These are phyloP conservation scores for Paspalum notatum DNA, from an alignment of 176 grass and related monocot genomes.

Conservation along the genomic window DNA sequence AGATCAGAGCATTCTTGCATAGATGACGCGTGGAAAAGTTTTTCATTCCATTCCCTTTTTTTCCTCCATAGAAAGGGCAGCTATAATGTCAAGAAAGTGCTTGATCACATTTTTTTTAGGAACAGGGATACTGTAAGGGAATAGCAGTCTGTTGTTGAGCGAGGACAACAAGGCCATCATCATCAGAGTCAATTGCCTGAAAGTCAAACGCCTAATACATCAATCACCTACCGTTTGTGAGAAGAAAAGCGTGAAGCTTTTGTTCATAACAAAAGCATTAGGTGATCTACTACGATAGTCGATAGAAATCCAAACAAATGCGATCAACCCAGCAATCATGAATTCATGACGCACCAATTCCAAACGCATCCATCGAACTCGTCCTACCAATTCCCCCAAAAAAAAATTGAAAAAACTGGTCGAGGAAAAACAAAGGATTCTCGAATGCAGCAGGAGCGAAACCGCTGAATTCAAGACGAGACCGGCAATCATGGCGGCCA, in stretches of 20 bases:
- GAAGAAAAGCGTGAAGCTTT: conserved; percentile 17
- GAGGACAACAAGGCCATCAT: conserved; percentile 31
- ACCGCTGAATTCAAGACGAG: background rate
- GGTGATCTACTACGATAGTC: conserved; percentile 45
- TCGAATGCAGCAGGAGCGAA: background rate
- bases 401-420: conserved; percentile 2
- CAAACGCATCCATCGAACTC: background rate
- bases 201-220: conserved; percentile 56
- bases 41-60: background rate
- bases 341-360: background rate
- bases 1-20: background rate
- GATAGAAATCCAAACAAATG: background rate
- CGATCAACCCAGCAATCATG: background rate
- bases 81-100: conserved; percentile 23
- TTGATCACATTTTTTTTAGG: conserved; percentile 20
- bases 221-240: conserved; percentile 34
- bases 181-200: conserved; percentile 22
- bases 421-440: background rate
- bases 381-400: no score
- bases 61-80: background rate
- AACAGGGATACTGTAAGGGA: background rate
- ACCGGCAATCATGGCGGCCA: background rate
- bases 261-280: conserved; percentile 34
- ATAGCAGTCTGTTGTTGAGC: background rate
- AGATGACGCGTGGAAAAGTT: background rate